Evolutionary conservation across 371 early-diverging fungal genomes (phyloP).

Genomic region (Entomophthora muscae): DNA sequence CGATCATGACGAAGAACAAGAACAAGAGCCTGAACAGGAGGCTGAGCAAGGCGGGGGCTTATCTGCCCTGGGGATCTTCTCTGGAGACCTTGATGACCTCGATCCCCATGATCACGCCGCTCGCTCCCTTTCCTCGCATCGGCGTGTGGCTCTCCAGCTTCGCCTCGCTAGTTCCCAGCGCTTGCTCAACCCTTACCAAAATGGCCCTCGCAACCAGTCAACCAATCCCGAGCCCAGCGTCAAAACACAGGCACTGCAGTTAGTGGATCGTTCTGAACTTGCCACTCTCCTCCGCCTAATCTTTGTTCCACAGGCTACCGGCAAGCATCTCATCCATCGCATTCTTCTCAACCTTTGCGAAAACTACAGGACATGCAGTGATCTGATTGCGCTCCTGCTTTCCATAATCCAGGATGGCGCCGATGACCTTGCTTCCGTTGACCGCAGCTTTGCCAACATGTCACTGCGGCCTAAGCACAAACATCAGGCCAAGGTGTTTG

Average conservation of each 20-base stretch:
- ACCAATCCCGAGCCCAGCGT: conserved; percentile 10
- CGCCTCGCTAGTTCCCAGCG: conserved; percentile 24
- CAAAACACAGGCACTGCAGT: conserved; percentile 46
- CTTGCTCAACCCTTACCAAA: conserved; percentile 31
- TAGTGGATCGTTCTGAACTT: conserved; percentile 67
- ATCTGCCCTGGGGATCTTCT: conserved; percentile 15
- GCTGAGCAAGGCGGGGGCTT: conserved; percentile 19
- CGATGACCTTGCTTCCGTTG: conserved; percentile 53
- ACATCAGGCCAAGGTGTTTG: conserved; percentile 13
- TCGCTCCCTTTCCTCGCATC: background rate
- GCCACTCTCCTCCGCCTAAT: conserved; percentile 66
- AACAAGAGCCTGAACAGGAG: conserved; percentile 17
- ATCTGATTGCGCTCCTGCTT: conserved; percentile 67
- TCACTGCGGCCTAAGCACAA: conserved; percentile 28
- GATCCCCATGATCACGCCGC: too few species aligned
- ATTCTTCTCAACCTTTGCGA: conserved; percentile 76
- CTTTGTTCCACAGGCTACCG: conserved; percentile 58
- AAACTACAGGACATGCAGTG: conserved; percentile 68
- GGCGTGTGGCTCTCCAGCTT: background rate
- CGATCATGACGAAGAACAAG: background rate
- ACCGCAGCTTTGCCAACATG: conserved; percentile 57
- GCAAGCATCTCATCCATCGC: conserved; percentile 45
- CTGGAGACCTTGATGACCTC: conserved; percentile 11
- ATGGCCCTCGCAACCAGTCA: conserved; percentile 18
- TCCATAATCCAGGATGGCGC: conserved; percentile 73